Percentiles rank a stretch among this genome's conserved stretches.
Evolutionary conservation across 208 protist species (phyloP).

Genomic region (Trypanosoma cruzi): DNA sequence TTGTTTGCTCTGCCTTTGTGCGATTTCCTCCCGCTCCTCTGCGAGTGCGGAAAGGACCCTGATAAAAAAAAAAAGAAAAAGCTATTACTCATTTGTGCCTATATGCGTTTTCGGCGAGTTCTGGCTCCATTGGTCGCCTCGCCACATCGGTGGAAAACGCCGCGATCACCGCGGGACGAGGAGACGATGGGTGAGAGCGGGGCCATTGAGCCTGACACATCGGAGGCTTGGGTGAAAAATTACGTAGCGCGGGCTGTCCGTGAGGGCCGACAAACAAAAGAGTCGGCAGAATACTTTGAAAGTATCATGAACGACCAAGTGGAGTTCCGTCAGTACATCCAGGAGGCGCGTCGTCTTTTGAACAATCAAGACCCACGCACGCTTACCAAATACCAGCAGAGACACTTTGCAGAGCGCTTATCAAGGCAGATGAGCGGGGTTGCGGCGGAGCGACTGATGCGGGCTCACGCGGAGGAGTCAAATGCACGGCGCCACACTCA

Average conservation of each 20-base stretch:
- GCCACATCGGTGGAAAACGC: background rate
- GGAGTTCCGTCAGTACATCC: slow-evolving; percentile 55
- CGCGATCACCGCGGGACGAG: background rate
- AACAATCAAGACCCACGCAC: slow-evolving; percentile 61
- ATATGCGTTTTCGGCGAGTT: slow-evolving; percentile 1
- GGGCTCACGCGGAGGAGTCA: slow-evolving; percentile 53
- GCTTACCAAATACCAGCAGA: slow-evolving; percentile 72
- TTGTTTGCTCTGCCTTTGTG: background rate
- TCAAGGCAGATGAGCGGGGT: slow-evolving; percentile 50
- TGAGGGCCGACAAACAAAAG: slow-evolving; percentile 41
- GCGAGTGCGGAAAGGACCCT: background rate
- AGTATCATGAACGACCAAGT: slow-evolving; percentile 56
- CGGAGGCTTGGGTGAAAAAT: slow-evolving; percentile 40
- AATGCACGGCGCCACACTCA: slow-evolving; percentile 58
- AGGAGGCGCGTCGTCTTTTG: slow-evolving; percentile 59
- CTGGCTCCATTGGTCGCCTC: background rate
- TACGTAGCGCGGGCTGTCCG: slow-evolving; percentile 46
- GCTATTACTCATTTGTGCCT: background rate
- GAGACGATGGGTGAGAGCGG: background rate
- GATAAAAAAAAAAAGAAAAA: background rate
- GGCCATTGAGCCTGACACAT: slow-evolving; percentile 33
- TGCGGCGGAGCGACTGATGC: slow-evolving; percentile 57
- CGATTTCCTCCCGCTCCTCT: background rate
- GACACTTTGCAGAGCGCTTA: slow-evolving; percentile 65
- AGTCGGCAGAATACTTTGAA: slow-evolving; percentile 70